Percentiles rank a stretch among this genome's conserved stretches.
Conservation (phyloP, 768 basidiomycete genomes). For the Mycena metata region DNA sequence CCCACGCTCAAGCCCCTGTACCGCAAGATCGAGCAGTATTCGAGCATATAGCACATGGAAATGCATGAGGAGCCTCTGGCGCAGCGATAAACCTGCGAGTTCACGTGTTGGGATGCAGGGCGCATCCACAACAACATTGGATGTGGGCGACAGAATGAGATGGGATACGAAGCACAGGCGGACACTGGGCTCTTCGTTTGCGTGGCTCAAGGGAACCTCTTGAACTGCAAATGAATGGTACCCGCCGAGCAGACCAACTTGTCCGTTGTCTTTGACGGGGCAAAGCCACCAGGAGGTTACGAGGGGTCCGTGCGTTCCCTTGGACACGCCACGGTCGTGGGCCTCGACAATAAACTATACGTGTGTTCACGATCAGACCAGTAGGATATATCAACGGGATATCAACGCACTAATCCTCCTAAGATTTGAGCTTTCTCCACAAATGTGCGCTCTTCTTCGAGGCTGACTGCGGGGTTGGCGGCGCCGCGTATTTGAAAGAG, state of each 20-base stretch:
- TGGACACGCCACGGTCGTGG: not conserved
- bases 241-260: constrained; percentile 7
- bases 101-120: not conserved
- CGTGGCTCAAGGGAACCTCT: not conserved
- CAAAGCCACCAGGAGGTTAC: constrained; percentile 26
- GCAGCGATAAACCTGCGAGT: not conserved
- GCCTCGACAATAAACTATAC: constrained; percentile 25
- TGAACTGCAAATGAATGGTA: constrained; percentile 29
- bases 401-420: too few species aligned
- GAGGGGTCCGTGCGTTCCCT: not conserved
- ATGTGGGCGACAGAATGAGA: not conserved
- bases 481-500: constrained; percentile 1
- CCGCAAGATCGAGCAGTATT: constrained; percentile 18
- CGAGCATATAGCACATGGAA: constrained; percentile 23
- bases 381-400: too few species aligned
- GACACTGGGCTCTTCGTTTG: not conserved
- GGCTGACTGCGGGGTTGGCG: not conserved
- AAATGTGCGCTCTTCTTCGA: not conserved
- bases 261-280: not conserved
- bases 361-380: too few species aligned
- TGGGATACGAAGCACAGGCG: constrained; percentile 22
- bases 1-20: not conserved
- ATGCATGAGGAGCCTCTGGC: constrained; percentile 8
- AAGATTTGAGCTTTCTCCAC: not conserved
- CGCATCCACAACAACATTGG: not conserved